A percentile compares a stretch with the other conserved stretches of the same genome.
phyloP scores from a whole-genome alignment of 108 stramenopile genomes.

The Skeletonema menzelii region DNA sequence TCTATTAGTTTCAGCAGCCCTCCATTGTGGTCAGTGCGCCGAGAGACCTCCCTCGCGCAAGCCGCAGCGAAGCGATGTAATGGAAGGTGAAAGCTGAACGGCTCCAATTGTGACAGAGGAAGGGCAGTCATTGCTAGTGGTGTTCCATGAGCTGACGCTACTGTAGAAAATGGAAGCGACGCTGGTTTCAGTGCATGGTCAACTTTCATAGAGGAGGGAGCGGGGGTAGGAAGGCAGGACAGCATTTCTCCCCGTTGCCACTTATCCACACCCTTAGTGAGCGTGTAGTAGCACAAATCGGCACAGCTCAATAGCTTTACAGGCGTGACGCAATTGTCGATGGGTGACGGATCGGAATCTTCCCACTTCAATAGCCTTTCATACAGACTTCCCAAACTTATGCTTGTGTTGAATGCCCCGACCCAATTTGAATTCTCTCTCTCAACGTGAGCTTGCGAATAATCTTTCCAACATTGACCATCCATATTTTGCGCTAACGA shows the following conservation, averaged over 20 bases:
- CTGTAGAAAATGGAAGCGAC: constrained; percentile 75
- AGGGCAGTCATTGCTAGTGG: constrained; percentile 65
- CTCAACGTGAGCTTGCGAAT: constrained; percentile 78
- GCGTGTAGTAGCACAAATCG: constrained; percentile 64
- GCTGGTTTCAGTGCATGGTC: constrained; percentile 52
- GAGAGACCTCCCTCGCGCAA: constrained; percentile 72
- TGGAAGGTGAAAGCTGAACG: constrained; percentile 90
- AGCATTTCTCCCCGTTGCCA: constrained; percentile 74
- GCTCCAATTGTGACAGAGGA: constrained; percentile 73
- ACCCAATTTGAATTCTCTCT: constrained; percentile 89
- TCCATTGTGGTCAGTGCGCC: constrained; percentile 44
- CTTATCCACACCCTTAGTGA: constrained; percentile 49
- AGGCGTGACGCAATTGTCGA: constrained; percentile 24
- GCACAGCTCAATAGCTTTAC: constrained; percentile 55
- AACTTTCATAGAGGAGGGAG: constrained; percentile 34
- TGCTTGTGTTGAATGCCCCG: constrained; percentile 90
- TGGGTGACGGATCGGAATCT: constrained; percentile 62
- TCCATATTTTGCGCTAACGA: constrained; percentile 82
- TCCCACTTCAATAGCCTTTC: constrained; percentile 83
- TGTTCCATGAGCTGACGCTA: constrained; percentile 59
- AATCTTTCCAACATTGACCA: constrained; percentile 73
- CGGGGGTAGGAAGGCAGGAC: constrained; percentile 51
- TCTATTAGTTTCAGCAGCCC: constrained; percentile 31
- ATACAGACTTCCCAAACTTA: constrained; percentile 78
- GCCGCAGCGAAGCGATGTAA: constrained; percentile 90